Percentiles rank a stretch among this genome's conserved stretches.
Evolutionary conservation across 768 basidiomycete species (phyloP).

Genomic region (Porpolomopsis calyptriformis): DNA sequence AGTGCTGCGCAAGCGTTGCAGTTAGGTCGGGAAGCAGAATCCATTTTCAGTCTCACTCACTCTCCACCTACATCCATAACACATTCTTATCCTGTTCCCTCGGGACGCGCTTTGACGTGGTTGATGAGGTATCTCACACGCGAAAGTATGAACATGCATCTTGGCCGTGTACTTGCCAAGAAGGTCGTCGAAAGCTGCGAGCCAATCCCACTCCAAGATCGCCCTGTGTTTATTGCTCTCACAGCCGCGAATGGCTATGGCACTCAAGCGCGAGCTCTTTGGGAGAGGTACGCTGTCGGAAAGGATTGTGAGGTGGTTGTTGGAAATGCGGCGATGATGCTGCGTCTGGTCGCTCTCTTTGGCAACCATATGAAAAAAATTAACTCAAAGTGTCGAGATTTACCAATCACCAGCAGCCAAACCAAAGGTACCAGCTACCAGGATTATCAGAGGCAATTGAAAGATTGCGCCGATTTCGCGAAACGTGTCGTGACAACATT

Average conservation of each 20-base stretch:
- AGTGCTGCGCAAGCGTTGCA: conserved; percentile 22
- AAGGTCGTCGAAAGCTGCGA: conserved; percentile 36
- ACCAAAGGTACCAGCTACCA: neutral
- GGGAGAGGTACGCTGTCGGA: conserved; percentile 43
- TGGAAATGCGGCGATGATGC: conserved; percentile 33
- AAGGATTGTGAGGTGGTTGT: conserved; percentile 30
- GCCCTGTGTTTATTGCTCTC: conserved; percentile 39
- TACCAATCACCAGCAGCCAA: conserved; percentile 1
- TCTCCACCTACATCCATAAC: conserved; percentile 18
- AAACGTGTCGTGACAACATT: conserved; percentile 36
- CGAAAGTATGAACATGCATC: conserved; percentile 30
- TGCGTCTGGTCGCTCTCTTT: conserved; percentile 44
- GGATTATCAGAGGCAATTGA: conserved; percentile 9
- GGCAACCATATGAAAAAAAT: conserved; percentile 17
- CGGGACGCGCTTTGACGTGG: conserved; percentile 36
- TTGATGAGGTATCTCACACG: conserved; percentile 37
- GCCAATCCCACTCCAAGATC: conserved; percentile 31
- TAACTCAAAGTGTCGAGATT: conserved; percentile 11
- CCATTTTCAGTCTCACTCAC: conserved; percentile 39
- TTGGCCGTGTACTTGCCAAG: conserved; percentile 38
- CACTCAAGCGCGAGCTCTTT: conserved; percentile 39
- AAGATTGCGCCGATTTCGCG: conserved; percentile 30
- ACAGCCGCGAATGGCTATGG: conserved; percentile 39
- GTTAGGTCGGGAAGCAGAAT: conserved; percentile 26
- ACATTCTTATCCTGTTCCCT: conserved; percentile 42